Base-by-base conservation (phyloP, 768 basidiomycete species). In the Tulasnella sp. region DNA sequence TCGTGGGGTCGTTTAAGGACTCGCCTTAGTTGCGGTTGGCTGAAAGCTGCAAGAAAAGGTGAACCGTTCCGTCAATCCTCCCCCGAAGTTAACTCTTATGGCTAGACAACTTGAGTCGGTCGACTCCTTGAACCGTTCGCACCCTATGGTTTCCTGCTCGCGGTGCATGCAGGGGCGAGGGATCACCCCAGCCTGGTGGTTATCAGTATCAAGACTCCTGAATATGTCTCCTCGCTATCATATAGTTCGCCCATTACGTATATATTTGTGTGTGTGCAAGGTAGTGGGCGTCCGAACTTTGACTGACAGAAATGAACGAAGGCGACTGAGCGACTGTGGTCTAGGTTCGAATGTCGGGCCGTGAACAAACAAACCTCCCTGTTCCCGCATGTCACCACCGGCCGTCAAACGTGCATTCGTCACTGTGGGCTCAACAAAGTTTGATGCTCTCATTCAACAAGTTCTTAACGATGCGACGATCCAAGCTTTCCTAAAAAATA, bases 391-490 rank as follows among this genome's bases (percentile, higher is more conserved):
- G 69, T 1, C 37, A 42, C 49, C 36, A 73, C 39, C 72, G 29
- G 1, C 67, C 14, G 29, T 36, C 14, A 83, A 82, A 82, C 82
- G 81, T 78, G 86, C 86, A 71, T 90, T 98, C 83, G 87, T 94
- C 78, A 96, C 96, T 3, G 92, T 98, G 76, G 96, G 96, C 77
- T 96, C 96, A 29, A 97, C 95, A 25, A 85, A 86, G 80, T 97
- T 97, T 84, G 91, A 95, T 82, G 82, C 85, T 15, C 88, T 98
- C 79, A 88, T 93, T 74, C 84, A 89, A 78, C 82, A 85, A 29
- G 86, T 86, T 22, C 84, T 94, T 76, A 88, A 89, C 22, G 82
- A 85, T 5, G 80, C 85, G n/a, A 88, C 91, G 36, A 85, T 95
- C 49, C 79, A 82, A n/a, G 84, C 84, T 49, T 85, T 96, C 39